These are phyloP conservation scores for Candida nemodendra DNA, from an alignment of 805 yeast species.

Conservation along the genomic window DNA sequence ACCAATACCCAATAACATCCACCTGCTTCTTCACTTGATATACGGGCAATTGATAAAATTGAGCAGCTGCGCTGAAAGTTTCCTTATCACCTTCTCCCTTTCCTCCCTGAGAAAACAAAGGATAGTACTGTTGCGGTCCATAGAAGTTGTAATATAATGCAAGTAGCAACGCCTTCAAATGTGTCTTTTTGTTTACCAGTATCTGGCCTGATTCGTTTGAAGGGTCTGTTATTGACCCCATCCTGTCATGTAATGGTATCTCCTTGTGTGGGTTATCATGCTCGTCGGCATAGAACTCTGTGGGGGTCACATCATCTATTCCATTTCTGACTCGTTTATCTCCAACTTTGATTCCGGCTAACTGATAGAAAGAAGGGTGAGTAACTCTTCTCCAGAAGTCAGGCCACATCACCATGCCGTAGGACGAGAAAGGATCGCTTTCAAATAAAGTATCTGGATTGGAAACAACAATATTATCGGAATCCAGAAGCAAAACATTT, in stretches of 20 bases:
- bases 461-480: conserved; percentile 50
- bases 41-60: conserved; percentile 39
- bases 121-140: conserved; percentile 49
- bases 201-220: conserved; percentile 60
- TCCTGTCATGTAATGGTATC: conserved; percentile 50
- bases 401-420: conserved; percentile 58
- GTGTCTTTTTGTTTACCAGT: conserved; percentile 47
- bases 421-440: conserved; percentile 50
- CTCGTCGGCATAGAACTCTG: conserved; percentile 15
- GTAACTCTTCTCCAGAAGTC: conserved; percentile 60
- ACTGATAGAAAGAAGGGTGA: conserved; percentile 46
- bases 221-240: conserved; percentile 51
- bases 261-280: conserved; percentile 15
- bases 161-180: conserved; percentile 45
- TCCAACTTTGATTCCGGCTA: conserved; percentile 40
- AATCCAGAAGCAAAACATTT: conserved; percentile 49
- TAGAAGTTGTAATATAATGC: conserved; percentile 53
- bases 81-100: conserved; percentile 61
- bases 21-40: conserved; percentile 52
- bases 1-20: conserved; percentile 48
- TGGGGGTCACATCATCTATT: conserved; percentile 30
- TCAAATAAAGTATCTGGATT: conserved; percentile 53
- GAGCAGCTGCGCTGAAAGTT: conserved; percentile 55
- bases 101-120: conserved; percentile 46
- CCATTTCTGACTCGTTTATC: conserved; percentile 31